Percentiles rank a stretch among this genome's conserved stretches.
phyloP scores from a whole-genome alignment of 768 basidiomycete species.

The Mycena polygramma region DNA sequence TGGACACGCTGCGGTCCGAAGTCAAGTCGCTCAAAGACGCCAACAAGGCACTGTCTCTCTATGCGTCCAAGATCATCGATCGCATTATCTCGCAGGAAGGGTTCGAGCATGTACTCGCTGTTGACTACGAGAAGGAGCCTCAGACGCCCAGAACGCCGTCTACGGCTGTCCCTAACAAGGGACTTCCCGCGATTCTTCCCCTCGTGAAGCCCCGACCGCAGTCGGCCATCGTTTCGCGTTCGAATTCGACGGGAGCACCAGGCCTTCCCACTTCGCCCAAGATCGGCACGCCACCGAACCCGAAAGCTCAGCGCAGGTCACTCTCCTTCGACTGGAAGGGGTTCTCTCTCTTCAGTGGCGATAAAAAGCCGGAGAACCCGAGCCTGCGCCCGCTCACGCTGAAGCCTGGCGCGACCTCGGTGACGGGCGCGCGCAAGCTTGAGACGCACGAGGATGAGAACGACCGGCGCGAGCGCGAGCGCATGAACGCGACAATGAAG shows the following conservation, averaged over 20 bases:
- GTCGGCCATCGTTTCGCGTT: constrained; percentile 66
- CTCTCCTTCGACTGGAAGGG: constrained; percentile 88
- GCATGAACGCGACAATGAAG: constrained; percentile 92
- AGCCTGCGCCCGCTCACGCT: constrained; percentile 81
- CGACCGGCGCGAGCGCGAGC: constrained; percentile 87
- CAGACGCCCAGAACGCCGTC: constrained; percentile 63
- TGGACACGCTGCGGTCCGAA: constrained; percentile 85
- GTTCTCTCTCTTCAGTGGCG: constrained; percentile 78
- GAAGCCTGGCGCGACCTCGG: constrained; percentile 69
- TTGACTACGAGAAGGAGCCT: constrained; percentile 82
- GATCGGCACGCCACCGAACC: constrained; percentile 41
- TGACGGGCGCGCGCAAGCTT: constrained; percentile 79
- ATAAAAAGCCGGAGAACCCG: constrained; percentile 71
- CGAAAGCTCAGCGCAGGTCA: constrained; percentile 75
- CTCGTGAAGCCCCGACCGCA: constrained; percentile 69
- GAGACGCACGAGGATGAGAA: constrained; percentile 95
- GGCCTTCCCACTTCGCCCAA: constrained; percentile 40
- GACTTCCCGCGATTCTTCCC: constrained; percentile 46
- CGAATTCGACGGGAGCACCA: constrained; percentile 48
- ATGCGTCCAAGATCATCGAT: constrained; percentile 98
- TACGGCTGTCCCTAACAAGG: constrained; percentile 50
- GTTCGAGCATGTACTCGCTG: constrained; percentile 96
- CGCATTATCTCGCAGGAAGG: constrained; percentile 96
- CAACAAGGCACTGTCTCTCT: constrained; percentile 94
- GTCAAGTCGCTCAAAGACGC: constrained; percentile 95